Conservation (phyloP, 106 monocot species). For the Apostasia ramifera region DNA sequence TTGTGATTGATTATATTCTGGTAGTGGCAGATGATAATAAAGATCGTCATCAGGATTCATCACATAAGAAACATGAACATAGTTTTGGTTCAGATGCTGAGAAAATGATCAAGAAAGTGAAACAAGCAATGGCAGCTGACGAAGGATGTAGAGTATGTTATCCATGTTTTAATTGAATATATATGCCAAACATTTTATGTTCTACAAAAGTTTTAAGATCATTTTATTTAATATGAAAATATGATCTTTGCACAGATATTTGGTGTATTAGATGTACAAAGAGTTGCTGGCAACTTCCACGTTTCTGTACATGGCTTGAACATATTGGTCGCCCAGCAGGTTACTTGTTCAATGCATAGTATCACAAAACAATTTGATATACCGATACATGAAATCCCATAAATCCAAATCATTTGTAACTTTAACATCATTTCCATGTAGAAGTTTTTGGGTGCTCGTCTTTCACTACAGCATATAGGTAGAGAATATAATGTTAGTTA, state of each 20-base stretch:
- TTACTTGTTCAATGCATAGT: constrained; percentile 5
- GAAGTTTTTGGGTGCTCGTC: no score
- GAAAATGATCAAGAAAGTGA: constrained; percentile 77
- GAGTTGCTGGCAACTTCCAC: constrained; percentile 98
- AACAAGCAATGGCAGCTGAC: constrained; percentile 61
- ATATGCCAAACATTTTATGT: no score
- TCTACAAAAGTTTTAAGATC: no score
- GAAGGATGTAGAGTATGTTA: constrained; percentile 87
- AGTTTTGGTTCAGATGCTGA: constrained; percentile 53
- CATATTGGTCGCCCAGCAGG: constrained; percentile 91
- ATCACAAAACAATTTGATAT: no score
- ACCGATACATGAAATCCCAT: no score
- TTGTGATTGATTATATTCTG: constrained; percentile 3
- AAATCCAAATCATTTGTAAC: no score
- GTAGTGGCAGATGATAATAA: constrained; percentile 58
- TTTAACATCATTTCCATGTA: no score
- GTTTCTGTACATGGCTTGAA: constrained; percentile 92
- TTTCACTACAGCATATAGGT: no score
- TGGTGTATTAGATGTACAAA: constrained; percentile 94
- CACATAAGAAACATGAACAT: constrained; percentile 25
- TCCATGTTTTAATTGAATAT: neutral
- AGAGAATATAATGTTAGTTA: no score
- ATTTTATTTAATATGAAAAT: neutral
- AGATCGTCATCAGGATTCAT: constrained; percentile 37
- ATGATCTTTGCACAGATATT: constrained; percentile 45